Evolutionary conservation across 148 eudicot species (phyloP).

Genomic region (Amaranthus hypochondriacus): DNA sequence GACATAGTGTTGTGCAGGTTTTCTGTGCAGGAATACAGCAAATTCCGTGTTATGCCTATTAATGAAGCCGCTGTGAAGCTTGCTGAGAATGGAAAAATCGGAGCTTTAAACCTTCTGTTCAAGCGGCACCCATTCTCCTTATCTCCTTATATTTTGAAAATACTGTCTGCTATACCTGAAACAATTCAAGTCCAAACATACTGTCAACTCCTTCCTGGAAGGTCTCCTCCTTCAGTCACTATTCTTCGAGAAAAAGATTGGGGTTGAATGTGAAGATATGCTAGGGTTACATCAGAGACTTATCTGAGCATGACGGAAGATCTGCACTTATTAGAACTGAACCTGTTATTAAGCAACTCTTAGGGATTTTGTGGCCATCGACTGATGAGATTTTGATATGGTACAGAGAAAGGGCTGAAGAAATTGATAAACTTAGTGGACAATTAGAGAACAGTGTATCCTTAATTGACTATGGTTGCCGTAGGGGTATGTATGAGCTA

Average conservation of each 20-base stretch:
- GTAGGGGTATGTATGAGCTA: slow-evolving; percentile 66
- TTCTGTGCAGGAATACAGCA: slow-evolving; percentile 79
- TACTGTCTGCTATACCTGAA: slow-evolving; percentile 89
- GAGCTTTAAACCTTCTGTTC: slow-evolving; percentile 87
- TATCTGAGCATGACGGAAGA: slow-evolving; percentile 43
- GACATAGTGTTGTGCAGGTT: slow-evolving; percentile 66
- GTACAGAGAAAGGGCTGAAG: slow-evolving; percentile 88
- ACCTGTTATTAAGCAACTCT: slow-evolving; percentile 47
- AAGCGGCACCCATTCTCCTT: slow-evolving; percentile 92
- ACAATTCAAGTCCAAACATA: slow-evolving; percentile 87
- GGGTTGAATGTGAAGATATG: slow-evolving; percentile 95
- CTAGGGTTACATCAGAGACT: slow-evolving; percentile 33
- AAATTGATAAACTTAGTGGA: slow-evolving; percentile 84
- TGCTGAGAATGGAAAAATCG: slow-evolving; percentile 94
- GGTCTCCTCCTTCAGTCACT: slow-evolving; percentile 62
- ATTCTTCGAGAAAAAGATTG: slow-evolving; percentile 78
- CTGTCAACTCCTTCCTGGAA: slow-evolving; percentile 91
- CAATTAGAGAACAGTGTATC: slow-evolving; percentile 74
- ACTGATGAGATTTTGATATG: slow-evolving; percentile 52
- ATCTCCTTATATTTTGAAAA: slow-evolving; percentile 61
- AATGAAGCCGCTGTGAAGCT: slow-evolving; percentile 70
- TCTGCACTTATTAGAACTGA: slow-evolving; percentile 58
- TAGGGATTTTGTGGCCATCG: slow-evolving; percentile 77
- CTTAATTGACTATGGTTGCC: slow-evolving; percentile 74
- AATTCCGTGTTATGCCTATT: slow-evolving; percentile 62